Evolutionary conservation across 805 yeast species (phyloP), one percentile per base, ranked within the genome.

Genomic region (Starmerella riodocensis): DNA sequence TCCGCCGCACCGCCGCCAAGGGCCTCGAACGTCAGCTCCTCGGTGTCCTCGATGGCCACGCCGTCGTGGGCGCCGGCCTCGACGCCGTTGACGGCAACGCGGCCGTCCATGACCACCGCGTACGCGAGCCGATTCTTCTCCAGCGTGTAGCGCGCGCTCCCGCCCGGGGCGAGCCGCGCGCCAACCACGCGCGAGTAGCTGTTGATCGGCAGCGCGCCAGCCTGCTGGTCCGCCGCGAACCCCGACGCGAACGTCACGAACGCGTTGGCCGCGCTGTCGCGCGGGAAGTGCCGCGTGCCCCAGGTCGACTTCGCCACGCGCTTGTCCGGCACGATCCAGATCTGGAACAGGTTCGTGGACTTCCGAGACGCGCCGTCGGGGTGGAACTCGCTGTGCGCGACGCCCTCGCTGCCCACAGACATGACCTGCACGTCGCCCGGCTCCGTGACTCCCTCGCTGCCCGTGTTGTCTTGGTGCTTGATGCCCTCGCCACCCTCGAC

Each of bases 381-480:
- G 42, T 45, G 43, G 44, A 29, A 41, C 40, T 45, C 49, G 33
- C 44, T 39, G 39, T 45, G 49, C 12, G 32, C 42, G 19, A 45
- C 49, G n/a, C 49, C 49, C 20, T 40, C 42, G 30, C 38, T 34
- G 31, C 49, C 49, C 4, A 40, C 49, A 16, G 44, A 35, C 49
- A 45, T 45, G 25, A 45, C 49, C 40, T 45, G 49, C 22, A 45
- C 46, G 22, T 45, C 49, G 16, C 49, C 49, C 11, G 46, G 44
- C 26, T 36, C 39, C 8, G 49, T 45, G 16, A 40, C 22, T 13
- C 49, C 49, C 14, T 39, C 39, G 19, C 31, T 36, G 37, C 49
- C 49, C 4, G 38, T 39, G 49, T 36, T 39, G 36, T 45, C 49
- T 21, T 27, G 35, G 42, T 45, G 49, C 17, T 36, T 34, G 27